Evolutionary conservation across 1,284 basidiomycete species (phyloP).

Genomic region (Leccinum pachyderme): DNA sequence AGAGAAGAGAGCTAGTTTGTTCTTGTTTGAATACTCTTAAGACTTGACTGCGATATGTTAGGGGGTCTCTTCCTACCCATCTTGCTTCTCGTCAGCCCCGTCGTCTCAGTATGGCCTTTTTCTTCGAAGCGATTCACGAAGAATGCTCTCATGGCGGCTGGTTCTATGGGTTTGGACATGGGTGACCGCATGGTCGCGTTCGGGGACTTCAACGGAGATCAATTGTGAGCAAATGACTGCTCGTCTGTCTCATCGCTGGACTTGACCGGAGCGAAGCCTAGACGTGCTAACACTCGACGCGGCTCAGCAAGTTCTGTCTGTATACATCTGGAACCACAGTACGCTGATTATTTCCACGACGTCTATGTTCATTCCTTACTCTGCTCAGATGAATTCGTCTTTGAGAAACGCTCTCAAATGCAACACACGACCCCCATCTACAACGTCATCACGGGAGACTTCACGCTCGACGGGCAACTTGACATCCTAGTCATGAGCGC

Average conservation of each 20-base stretch:
- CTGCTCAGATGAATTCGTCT: conserved; percentile 57
- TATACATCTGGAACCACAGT: conserved; percentile 89
- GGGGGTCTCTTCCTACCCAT: conserved; percentile 7
- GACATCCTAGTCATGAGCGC: conserved; percentile 88
- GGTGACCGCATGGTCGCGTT: conserved; percentile 80
- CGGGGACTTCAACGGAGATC: conserved; percentile 95
- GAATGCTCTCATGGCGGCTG: conserved; percentile 82
- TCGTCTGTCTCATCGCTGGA: conserved; percentile 3
- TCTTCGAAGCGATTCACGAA: conserved; percentile 82
- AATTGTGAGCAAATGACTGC: conserved; percentile 63
- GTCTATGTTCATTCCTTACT: background rate
- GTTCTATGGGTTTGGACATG: conserved; percentile 74
- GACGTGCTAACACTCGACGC: conserved; percentile 78
- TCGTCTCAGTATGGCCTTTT: conserved; percentile 71
- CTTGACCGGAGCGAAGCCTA: conserved; percentile 46
- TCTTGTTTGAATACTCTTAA: too few relatives aligned
- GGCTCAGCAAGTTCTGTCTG: conserved; percentile 70
- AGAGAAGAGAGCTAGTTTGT: too few relatives aligned
- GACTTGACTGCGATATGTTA: conserved; percentile 10
- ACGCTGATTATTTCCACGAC: conserved; percentile 4
- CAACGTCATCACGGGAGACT: conserved; percentile 92
- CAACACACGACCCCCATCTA: conserved; percentile 54
- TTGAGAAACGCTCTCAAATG: conserved; percentile 53
- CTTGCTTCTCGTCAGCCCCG: conserved; percentile 24
- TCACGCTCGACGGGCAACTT: conserved; percentile 87